phyloP scores from a whole-genome alignment of 140 eudicot genomes.

The Ambrosia hybrid region DNA sequence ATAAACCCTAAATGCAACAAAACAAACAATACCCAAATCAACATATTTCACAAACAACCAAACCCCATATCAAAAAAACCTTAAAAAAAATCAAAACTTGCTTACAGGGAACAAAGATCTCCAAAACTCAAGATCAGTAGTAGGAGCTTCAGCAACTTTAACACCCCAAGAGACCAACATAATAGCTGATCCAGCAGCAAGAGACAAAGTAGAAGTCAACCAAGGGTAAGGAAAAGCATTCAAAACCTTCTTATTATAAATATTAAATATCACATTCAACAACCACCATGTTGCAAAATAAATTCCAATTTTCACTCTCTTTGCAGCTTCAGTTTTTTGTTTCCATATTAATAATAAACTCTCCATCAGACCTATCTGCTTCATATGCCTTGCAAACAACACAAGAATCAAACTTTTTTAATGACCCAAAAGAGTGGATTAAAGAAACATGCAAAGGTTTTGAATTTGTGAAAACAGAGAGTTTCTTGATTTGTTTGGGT shows the following conservation, averaged over 20 bases:
- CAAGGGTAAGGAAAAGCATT: constrained; percentile 65
- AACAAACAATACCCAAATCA: constrained; percentile 10
- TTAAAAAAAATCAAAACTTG: constrained; percentile 19
- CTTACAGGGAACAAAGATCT: constrained; percentile 56
- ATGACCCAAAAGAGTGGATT: constrained; percentile 31
- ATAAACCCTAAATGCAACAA: constrained; percentile 14
- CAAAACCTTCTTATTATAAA: constrained; percentile 53
- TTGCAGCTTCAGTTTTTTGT: constrained; percentile 38
- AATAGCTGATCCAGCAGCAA: constrained; percentile 57
- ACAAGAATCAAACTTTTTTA: not conserved
- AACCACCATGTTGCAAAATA: constrained; percentile 63
- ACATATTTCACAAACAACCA: not conserved
- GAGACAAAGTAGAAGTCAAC: constrained; percentile 49
- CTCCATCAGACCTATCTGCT: constrained; percentile 37
- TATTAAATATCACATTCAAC: constrained; percentile 50
- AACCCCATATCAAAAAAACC: constrained; percentile 19
- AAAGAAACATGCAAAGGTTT: constrained; percentile 39
- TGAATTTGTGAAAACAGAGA: constrained; percentile 9
- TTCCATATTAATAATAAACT: constrained; percentile 9
- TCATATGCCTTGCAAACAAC: constrained; percentile 39
- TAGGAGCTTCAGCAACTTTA: constrained; percentile 47
- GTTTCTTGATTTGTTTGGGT: constrained; percentile 9
- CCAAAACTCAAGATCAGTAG: constrained; percentile 59
- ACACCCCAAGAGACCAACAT: constrained; percentile 54
- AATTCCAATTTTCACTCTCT: constrained; percentile 46